Conservation (phyloP, 176 grass and related monocot species). For the Sorghum bicolor region Sorghum_bicolor_NCBIv3 NC_012872.2:60893501-60894000, state of each 20-base stretch:
- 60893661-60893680: background rate
- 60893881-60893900: constrained; percentile 10
- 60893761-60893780: background rate
- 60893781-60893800: background rate
- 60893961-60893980: background rate
- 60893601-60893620: background rate
- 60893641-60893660: constrained; percentile 25
- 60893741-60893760: background rate
- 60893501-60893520: too few relatives aligned
- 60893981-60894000: background rate
- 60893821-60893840: background rate
- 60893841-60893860: background rate
- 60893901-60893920: background rate
- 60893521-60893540: too few relatives aligned
- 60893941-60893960: background rate
- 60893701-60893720: background rate
- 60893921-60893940: background rate
- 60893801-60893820: constrained; percentile 21
- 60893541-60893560: too few relatives aligned
- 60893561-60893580: too few relatives aligned
- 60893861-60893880: background rate
- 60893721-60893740: constrained; percentile 5
- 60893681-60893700: background rate
- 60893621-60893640: background rate
- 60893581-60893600: too few relatives aligned